Percentiles rank a stretch among this genome's conserved stretches.
phyloP scores from a whole-genome alignment of 176 grass and related monocot species.

The Paspalum notatum region DNA sequence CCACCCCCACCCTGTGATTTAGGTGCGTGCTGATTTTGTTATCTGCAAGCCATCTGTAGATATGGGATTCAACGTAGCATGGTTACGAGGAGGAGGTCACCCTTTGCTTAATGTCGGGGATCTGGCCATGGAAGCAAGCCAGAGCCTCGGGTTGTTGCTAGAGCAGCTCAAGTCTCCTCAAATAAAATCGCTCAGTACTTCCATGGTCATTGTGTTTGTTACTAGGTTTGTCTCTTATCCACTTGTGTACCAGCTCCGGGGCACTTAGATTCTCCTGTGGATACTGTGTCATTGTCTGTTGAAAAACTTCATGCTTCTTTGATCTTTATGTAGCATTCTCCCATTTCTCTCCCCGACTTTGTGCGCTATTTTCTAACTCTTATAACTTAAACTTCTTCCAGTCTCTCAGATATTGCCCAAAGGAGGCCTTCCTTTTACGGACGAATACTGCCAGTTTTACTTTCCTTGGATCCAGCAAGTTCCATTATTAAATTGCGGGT shows the following conservation, averaged over 20 bases:
- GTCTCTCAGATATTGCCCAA: slow-evolving; percentile 88
- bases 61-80: slow-evolving; percentile 85
- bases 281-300: slow-evolving; percentile 1
- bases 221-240: slow-evolving; percentile 62
- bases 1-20: too few species aligned
- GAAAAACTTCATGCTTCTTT: slow-evolving; percentile 13
- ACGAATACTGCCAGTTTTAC: slow-evolving; percentile 87
- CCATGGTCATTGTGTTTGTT: slow-evolving; percentile 85
- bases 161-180: slow-evolving; percentile 87
- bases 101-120: slow-evolving; percentile 85
- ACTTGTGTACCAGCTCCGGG: neutral
- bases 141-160: slow-evolving; percentile 85
- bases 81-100: slow-evolving; percentile 89
- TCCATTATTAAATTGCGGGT: slow-evolving; percentile 66
- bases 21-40: slow-evolving; percentile 28
- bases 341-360: neutral
- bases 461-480: slow-evolving; percentile 86
- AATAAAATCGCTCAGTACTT: slow-evolving; percentile 87
- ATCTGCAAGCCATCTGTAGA: slow-evolving; percentile 46
- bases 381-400: slow-evolving; percentile 51
- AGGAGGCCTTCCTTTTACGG: slow-evolving; percentile 97
- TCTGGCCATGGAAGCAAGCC: slow-evolving; percentile 88
- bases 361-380: neutral
- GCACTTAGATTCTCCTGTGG: slow-evolving; percentile 12
- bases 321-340: slow-evolving; percentile 19